phyloP scores from a whole-genome alignment of 192 early-diverging fungal genomes.

The Coemansia javaensis region DNA sequence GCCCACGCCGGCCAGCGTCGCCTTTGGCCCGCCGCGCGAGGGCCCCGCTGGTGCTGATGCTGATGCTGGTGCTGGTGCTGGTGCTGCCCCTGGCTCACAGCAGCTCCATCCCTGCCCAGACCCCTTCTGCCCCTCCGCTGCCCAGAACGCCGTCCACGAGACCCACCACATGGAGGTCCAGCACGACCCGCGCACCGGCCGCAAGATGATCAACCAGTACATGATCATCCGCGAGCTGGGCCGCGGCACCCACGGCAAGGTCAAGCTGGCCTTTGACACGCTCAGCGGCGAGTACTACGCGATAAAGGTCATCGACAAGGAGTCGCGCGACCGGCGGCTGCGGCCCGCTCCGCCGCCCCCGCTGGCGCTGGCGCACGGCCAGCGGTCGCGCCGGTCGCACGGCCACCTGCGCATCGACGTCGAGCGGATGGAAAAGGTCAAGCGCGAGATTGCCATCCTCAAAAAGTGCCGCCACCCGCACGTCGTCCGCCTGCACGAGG shows the following conservation, averaged over 20 bases:
- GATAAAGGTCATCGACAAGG: constrained; percentile 56
- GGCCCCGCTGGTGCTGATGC: constrained; percentile 4
- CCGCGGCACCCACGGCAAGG: constrained; percentile 92
- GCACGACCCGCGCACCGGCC: constrained; percentile 77
- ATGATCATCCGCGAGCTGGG: constrained; percentile 87
- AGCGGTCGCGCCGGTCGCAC: constrained; percentile 14
- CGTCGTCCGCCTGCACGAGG: constrained; percentile 83
- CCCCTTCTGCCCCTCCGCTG: too few relatives aligned
- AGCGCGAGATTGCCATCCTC: constrained; percentile 91
- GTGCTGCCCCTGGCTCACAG: too few relatives aligned
- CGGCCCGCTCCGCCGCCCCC: constrained; percentile 22
- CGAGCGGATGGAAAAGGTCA: constrained; percentile 71
- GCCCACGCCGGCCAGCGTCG: constrained; percentile 15
- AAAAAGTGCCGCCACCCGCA: constrained; percentile 93
- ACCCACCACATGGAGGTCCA: constrained; percentile 78
- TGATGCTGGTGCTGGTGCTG: too few relatives aligned
- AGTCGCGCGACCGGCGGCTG: constrained; percentile 43
- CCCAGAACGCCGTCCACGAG: constrained; percentile 62
- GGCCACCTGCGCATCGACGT: constrained; percentile 47
- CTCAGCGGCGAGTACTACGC: constrained; percentile 66
- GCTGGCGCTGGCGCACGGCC: too few relatives aligned
- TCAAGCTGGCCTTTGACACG: constrained; percentile 81
- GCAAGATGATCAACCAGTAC: constrained; percentile 96
- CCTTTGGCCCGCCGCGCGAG: constrained; percentile 31
- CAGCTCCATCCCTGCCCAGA: too few relatives aligned